Percentiles rank a stretch among this genome's conserved stretches.
Evolutionary conservation across 345 rosid species (phyloP).

Genomic region (Clarkia xantiana): DNA sequence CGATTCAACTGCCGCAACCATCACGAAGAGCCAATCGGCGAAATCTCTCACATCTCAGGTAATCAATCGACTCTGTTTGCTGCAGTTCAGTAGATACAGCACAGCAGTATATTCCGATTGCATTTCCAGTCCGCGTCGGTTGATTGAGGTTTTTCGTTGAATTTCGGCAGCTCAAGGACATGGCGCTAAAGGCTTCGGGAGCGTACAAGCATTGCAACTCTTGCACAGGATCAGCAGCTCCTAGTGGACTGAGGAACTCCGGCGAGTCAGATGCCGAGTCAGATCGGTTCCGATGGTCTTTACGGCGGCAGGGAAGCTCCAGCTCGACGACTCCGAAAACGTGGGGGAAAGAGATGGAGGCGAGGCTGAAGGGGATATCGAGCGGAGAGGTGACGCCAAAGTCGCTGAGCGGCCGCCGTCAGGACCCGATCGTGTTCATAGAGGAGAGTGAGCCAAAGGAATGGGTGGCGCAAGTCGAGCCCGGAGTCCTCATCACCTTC

Average conservation of each 20-base stretch:
- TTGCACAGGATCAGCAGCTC: constrained; percentile 45
- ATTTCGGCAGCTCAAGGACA: constrained; percentile 62
- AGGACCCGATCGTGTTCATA: constrained; percentile 52
- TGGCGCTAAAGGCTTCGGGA: constrained; percentile 87
- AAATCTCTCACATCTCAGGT: constrained; percentile 90
- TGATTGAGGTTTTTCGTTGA: constrained; percentile 1
- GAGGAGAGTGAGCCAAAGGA: constrained; percentile 83
- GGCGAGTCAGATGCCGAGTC: constrained; percentile 54
- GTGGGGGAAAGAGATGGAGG: constrained; percentile 83
- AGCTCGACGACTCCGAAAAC: constrained; percentile 43
- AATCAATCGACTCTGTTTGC: background rate
- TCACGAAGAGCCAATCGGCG: constrained; percentile 27
- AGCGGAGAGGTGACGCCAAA: constrained; percentile 75
- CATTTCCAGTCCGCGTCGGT: constrained; percentile 2
- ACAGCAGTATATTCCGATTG: background rate
- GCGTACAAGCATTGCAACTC: constrained; percentile 78
- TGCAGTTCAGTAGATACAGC: too few relatives aligned
- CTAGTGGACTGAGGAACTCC: constrained; percentile 25
- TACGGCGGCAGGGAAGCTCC: constrained; percentile 69
- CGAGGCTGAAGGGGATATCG: constrained; percentile 60
- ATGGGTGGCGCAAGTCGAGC: constrained; percentile 99
- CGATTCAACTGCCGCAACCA: constrained; percentile 16
- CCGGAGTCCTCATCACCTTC: constrained; percentile 86
- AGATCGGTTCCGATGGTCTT: constrained; percentile 53
- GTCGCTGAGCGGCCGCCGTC: constrained; percentile 45